These are phyloP conservation scores for Pseudoturritis turrita DNA, from an alignment of 345 rosid species.

Conservation along the genomic window DNA sequence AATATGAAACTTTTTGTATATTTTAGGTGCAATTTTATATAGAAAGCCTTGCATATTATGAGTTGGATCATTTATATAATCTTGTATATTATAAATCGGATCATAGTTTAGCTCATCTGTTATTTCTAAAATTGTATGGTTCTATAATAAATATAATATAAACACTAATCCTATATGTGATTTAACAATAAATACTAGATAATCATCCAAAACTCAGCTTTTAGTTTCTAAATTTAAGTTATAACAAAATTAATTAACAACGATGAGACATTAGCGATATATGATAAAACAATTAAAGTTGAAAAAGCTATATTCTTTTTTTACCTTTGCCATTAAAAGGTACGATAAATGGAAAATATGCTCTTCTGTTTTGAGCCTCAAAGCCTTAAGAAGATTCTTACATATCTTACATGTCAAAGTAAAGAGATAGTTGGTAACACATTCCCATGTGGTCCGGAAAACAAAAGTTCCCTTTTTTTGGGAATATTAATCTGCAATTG, in stretches of 20 bases:
- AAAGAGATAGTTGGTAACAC: conserved; percentile 33
- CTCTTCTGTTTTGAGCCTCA: conserved; percentile 32
- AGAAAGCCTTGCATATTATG: neutral
- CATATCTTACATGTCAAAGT: conserved; percentile 28
- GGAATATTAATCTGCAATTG: conserved; percentile 20
- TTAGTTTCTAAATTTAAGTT: neutral
- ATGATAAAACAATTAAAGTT: conserved; percentile 6
- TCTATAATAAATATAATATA: neutral
- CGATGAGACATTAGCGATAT: neutral
- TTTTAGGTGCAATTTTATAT: neutral
- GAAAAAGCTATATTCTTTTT: conserved; percentile 23
- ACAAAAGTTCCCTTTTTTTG: conserved; percentile 21
- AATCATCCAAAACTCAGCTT: conserved; percentile 21
- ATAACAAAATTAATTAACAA: neutral
- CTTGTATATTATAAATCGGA: neutral
- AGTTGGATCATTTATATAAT: neutral
- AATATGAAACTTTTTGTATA: neutral
- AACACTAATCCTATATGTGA: neutral
- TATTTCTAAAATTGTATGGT: neutral
- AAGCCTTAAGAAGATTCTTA: conserved; percentile 31
- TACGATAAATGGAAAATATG: conserved; percentile 34
- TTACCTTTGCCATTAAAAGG: conserved; percentile 26
- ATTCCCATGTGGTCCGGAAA: conserved; percentile 39
- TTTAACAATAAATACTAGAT: neutral
- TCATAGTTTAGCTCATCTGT: neutral